Base-by-base conservation (phyloP, 495 filamentous ascomycete genomes). In the Aspergillus indologenus region DNA sequence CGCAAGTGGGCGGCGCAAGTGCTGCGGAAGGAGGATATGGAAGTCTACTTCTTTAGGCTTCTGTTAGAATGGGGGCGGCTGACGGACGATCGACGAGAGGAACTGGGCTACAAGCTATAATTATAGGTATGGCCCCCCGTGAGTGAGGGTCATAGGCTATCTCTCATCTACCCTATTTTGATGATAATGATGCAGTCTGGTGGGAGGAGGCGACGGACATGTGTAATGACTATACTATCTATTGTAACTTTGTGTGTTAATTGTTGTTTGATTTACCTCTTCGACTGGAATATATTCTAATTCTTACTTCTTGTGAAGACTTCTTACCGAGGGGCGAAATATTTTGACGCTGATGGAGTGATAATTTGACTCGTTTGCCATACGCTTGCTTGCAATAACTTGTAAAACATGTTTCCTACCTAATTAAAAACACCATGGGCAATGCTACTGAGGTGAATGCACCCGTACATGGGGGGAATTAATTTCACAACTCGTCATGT, bases 41-140 rank as follows among this genome's bases (percentile, higher is more conserved):
- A 90, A 70, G 81, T 92, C 24, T 95, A 93, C 65, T 78, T 92
- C 65, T 93, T 91, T 69, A 72, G 90, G 47, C 65, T 95, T 58
- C 67, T 92, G 57, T 68, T 93, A 44, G 90, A 93, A 72, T 93
- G 87, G 86, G 87, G 81, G 1, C 72, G 87, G 45, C 61, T 90
- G 14, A 78, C 85, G 9, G 78, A 87, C 70, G 86, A 89, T 57
- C 61, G 73, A 44, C 75, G 88, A 65, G 84, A 89, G 57, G 72
- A 75, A 21, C 63, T 85, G 54, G 83, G 81, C 2, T 90, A 6
- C 12, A 40, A 7, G 34, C 34, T 40, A 40, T 40, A 40, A 11
- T 40, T 2, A 9, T 14, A 40, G 6, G 5, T 40, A 40, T 40
- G 34, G 34, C 34, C 12, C n/a, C n/a, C n/a, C n/a, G n/a, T n/a